Conservation (phyloP, 305 asterid species). For the Ajuga reptans region DNA sequence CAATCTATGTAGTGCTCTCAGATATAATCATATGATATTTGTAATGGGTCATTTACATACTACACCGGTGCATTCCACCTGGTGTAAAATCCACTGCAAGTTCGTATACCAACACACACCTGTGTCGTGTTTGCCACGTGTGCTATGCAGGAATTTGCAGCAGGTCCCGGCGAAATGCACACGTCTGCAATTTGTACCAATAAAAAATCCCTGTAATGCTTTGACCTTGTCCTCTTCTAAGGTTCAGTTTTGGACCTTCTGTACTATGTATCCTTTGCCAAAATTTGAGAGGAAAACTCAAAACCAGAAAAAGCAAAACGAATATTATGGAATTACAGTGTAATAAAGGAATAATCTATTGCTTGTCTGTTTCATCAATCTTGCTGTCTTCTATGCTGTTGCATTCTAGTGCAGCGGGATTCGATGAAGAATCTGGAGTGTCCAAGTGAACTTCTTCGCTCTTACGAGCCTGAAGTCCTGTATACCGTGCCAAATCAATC, state of each 20-base stretch:
- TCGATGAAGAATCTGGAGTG: conserved; percentile 38
- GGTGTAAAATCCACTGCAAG: too few relatives aligned
- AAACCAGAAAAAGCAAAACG: background rate
- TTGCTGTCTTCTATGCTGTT: conserved; percentile 39
- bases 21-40: too few relatives aligned
- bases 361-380: conserved; percentile 46
- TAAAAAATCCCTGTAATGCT: too few relatives aligned
- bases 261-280: conserved; percentile 6
- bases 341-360: conserved; percentile 25
- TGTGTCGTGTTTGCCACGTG: too few relatives aligned
- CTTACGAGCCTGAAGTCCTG: conserved; percentile 72
- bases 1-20: background rate
- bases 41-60: too few relatives aligned
- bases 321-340: background rate
- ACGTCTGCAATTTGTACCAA: too few relatives aligned
- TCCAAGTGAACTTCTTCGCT: conserved; percentile 28
- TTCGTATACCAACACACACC: too few relatives aligned
- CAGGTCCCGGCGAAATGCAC: too few relatives aligned
- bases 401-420: conserved; percentile 40
- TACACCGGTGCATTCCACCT: too few relatives aligned
- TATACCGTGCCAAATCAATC: conserved; percentile 81
- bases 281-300: background rate
- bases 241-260: background rate
- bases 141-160: too few relatives aligned
- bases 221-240: background rate